These are phyloP conservation scores for Artemisia annua DNA, from an alignment of 129 eudicot genomes.

Conservation along the genomic window DNA sequence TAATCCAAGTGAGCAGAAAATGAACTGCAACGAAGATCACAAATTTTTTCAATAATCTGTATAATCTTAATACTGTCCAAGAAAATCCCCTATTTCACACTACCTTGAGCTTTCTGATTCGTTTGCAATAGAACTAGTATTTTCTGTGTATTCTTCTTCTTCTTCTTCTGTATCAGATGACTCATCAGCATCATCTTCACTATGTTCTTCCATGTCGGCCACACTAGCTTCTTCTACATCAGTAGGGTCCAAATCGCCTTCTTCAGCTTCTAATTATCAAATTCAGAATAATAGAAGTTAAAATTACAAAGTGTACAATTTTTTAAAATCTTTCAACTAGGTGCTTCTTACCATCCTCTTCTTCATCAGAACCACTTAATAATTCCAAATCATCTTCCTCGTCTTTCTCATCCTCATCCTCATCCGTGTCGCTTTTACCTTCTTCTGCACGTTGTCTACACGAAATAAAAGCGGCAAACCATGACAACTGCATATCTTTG, in stretches of 20 bases:
- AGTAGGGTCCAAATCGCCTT: slow-evolving; percentile 27
- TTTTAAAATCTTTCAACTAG: background rate
- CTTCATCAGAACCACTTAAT: slow-evolving; percentile 39
- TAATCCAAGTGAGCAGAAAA: slow-evolving; percentile 60
- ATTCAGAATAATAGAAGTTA: background rate
- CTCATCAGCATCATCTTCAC: slow-evolving; percentile 41
- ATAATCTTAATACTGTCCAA: background rate
- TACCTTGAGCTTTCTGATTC: slow-evolving; percentile 55
- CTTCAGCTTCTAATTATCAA: slow-evolving; percentile 38
- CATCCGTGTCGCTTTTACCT: slow-evolving; percentile 81
- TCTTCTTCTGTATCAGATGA: slow-evolving; percentile 45
- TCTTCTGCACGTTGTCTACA: slow-evolving; percentile 69
- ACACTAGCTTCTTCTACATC: slow-evolving; percentile 28
- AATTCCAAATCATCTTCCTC: slow-evolving; percentile 41
- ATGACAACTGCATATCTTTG: background rate
- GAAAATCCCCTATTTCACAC: background rate
- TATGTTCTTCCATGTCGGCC: slow-evolving; percentile 30
- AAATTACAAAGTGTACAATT: slow-evolving; percentile 1
- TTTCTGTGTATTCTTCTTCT: slow-evolving; percentile 28
- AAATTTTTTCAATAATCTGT: background rate
- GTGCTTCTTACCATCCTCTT: slow-evolving; percentile 41
- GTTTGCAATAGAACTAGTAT: slow-evolving; percentile 27
- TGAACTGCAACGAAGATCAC: slow-evolving; percentile 45
- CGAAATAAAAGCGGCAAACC: slow-evolving; percentile 17
- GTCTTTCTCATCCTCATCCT: slow-evolving; percentile 49